Percentiles rank a stretch among this genome's conserved stretches.
phyloP scores from a whole-genome alignment of 2,329 filamentous ascomycete genomes.

The Aspergillus latus region DNA sequence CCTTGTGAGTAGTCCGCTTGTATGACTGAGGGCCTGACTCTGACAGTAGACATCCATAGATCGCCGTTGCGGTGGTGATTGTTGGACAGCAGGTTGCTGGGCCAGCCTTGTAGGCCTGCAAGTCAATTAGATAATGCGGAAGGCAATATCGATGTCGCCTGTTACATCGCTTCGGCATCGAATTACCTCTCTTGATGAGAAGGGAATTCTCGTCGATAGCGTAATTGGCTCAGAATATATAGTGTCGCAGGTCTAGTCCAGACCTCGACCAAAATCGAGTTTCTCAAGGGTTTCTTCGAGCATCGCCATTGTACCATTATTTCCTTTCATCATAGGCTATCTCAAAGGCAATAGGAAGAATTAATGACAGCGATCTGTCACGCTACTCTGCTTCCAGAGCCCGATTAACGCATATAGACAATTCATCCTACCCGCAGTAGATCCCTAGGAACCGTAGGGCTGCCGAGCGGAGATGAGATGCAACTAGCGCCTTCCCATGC shows the following conservation, averaged over 20 bases:
- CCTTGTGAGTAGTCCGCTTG: slow-evolving; percentile 11
- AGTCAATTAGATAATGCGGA: neutral
- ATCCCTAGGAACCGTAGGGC: neutral
- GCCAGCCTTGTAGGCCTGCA: neutral
- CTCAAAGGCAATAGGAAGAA: too few species aligned
- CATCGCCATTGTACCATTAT: neutral
- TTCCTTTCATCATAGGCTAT: too few species aligned
- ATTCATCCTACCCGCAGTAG: too few species aligned
- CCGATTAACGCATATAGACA: too few species aligned
- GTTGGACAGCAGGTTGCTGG: slow-evolving; percentile 14
- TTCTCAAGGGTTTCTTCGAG: neutral
- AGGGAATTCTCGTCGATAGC: neutral
- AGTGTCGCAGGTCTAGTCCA: neutral
- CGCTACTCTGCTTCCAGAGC: too few species aligned
- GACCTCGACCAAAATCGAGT: neutral
- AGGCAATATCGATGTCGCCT: too few species aligned
- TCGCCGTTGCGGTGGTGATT: slow-evolving; percentile 21
- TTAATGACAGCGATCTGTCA: too few species aligned
- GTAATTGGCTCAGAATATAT: neutral
- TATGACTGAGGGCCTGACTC: neutral
- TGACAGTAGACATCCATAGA: slow-evolving; percentile 6
- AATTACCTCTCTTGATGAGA: too few species aligned
- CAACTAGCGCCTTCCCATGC: neutral
- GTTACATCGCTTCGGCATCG: too few species aligned
- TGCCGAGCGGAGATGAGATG: neutral